These are phyloP conservation scores for Cutaneotrichosporon arboriforme DNA, from an alignment of 1,284 basidiomycete species.

Conservation along the genomic window DNA sequence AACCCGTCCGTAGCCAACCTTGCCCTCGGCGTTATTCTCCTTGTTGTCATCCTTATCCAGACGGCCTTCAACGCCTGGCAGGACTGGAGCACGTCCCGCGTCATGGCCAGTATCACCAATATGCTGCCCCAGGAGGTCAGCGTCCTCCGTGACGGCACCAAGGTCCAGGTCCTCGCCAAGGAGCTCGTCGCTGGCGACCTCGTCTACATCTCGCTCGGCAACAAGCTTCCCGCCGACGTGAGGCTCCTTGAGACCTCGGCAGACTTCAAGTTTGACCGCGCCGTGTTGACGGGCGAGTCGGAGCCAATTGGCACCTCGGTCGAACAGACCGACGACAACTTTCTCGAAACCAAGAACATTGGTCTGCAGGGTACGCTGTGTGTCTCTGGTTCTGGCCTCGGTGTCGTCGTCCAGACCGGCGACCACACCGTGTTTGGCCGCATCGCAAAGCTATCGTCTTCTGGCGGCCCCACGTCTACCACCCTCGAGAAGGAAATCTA, in stretches of 20 bases:
- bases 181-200: slow-evolving; percentile 48
- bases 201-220: slow-evolving; percentile 44
- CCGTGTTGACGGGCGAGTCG: slow-evolving; percentile 60
- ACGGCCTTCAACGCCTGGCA: slow-evolving; percentile 42
- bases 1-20: slow-evolving; percentile 50
- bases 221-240: slow-evolving; percentile 53
- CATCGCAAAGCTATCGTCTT: slow-evolving; percentile 55
- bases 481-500: slow-evolving; percentile 49
- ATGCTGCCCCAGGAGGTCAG: slow-evolving; percentile 50
- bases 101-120: slow-evolving; percentile 50
- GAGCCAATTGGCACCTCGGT: slow-evolving; percentile 56
- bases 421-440: slow-evolving; percentile 59
- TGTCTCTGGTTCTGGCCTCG: slow-evolving; percentile 56
- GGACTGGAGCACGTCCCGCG: slow-evolving; percentile 48
- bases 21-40: slow-evolving; percentile 50
- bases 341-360: slow-evolving; percentile 61
- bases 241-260: slow-evolving; percentile 52
- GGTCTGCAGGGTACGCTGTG: slow-evolving; percentile 62
- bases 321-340: slow-evolving; percentile 55
- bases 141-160: slow-evolving; percentile 45
- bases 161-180: slow-evolving; percentile 31
- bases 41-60: slow-evolving; percentile 51
- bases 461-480: slow-evolving; percentile 49
- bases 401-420: slow-evolving; percentile 57
- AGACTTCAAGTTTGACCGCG: slow-evolving; percentile 59